These are phyloP conservation scores for Ceriops tagal DNA, from an alignment of 345 rosid genomes.

Conservation along the genomic window DNA sequence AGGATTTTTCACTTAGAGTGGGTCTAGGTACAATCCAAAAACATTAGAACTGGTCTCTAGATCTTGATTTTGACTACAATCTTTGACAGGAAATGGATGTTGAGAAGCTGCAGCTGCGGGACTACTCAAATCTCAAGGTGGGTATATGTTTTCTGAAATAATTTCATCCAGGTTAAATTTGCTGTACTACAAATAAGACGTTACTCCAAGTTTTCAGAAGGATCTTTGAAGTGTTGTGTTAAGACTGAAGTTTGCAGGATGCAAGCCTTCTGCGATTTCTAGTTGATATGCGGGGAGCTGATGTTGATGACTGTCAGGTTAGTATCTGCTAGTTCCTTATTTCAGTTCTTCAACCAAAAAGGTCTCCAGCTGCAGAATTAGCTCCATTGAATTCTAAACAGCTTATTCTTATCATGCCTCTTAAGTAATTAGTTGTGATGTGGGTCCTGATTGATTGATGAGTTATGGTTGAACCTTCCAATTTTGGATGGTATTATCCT, in stretches of 20 bases:
- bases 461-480: too few species aligned
- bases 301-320: constrained; percentile 43
- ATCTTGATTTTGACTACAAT: constrained; percentile 18
- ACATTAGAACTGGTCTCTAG: background rate
- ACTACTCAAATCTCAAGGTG: constrained; percentile 79
- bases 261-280: constrained; percentile 88
- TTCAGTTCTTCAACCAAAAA: constrained; percentile 4
- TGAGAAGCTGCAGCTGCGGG: constrained; percentile 85
- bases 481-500: too few species aligned
- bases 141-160: constrained; percentile 8
- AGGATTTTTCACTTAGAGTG: background rate
- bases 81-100: constrained; percentile 75
- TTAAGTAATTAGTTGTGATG: too few species aligned
- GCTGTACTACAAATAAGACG: background rate
- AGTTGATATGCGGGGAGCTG: constrained; percentile 92
- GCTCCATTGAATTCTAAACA: background rate
- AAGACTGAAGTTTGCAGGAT: constrained; percentile 53
- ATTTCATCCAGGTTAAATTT: background rate
- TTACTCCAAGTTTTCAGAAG: background rate
- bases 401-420: background rate
- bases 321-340: constrained; percentile 10
- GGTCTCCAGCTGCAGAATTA: background rate
- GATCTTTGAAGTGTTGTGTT: constrained; percentile 8
- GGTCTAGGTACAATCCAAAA: background rate
- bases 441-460: too few species aligned